These are phyloP conservation scores for Tylopilus sp. DNA, from an alignment of 768 basidiomycete species.

Conservation along the genomic window DNA sequence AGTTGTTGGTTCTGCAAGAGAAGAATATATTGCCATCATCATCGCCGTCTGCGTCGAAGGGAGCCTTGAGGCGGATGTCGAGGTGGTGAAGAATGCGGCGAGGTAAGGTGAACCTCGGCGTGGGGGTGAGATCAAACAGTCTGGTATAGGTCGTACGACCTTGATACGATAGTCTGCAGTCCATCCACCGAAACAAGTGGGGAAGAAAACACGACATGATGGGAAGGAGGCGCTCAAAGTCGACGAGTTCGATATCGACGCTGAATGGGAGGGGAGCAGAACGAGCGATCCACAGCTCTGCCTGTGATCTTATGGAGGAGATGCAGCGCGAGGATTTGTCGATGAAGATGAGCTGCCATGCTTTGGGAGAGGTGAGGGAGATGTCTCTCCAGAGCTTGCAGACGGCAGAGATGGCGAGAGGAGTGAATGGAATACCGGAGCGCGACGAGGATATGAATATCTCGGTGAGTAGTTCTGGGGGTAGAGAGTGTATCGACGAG, in stretches of 20 bases:
- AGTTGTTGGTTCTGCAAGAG: slow-evolving; percentile 32
- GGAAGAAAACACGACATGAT: slow-evolving; percentile 62
- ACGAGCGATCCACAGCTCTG: slow-evolving; percentile 49
- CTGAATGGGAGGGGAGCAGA: slow-evolving; percentile 54
- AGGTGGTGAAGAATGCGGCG: slow-evolving; percentile 29
- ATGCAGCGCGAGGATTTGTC: slow-evolving; percentile 38
- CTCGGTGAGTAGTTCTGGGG: slow-evolving; percentile 60
- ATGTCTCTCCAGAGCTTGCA: slow-evolving; percentile 59
- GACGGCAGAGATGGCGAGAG: slow-evolving; percentile 49
- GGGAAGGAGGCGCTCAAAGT: slow-evolving; percentile 53
- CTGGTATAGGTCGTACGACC: slow-evolving; percentile 27
- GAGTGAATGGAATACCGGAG: slow-evolving; percentile 42
- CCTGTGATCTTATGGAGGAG: slow-evolving; percentile 43
- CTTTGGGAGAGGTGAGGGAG: slow-evolving; percentile 47
- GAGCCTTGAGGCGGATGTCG: slow-evolving; percentile 20
- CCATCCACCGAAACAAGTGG: slow-evolving; percentile 55
- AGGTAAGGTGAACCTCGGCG: slow-evolving; percentile 7
- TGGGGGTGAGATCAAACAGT: slow-evolving; percentile 22
- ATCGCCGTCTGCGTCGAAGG: slow-evolving; percentile 19
- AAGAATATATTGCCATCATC: slow-evolving; percentile 28
- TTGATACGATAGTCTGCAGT: slow-evolving; percentile 43
- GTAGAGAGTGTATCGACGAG: slow-evolving; percentile 35
- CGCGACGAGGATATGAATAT: slow-evolving; percentile 49
- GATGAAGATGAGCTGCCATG: slow-evolving; percentile 61
- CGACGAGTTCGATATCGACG: slow-evolving; percentile 46